Base-by-base conservation (phyloP, 164 flowering plant species). In the Stephania japonica region DNA sequence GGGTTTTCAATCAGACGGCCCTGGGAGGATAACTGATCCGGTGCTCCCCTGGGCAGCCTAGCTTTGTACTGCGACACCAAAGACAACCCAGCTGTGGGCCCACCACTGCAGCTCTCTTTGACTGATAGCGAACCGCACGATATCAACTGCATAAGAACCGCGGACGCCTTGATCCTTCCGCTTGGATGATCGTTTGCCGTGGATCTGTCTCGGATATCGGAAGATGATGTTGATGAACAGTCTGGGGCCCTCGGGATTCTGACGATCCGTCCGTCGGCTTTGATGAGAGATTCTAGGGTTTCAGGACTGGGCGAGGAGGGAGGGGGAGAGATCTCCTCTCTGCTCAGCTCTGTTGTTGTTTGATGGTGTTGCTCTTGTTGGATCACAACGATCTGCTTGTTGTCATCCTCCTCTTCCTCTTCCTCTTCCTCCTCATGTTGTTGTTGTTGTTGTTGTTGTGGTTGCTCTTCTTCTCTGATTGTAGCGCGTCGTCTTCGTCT, bases 291-390 rank as follows among this genome's bases (percentile, higher is more conserved):
- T 73, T 91, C 97, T 32, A 91, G 82, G 1, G 96, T 89, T 72
- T 92, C 98, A 2, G 97, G 95, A 69, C 98, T 94, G 7, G 98
- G 90, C 73, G 92, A 89, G 16, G 93, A 87, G 72, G 93, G 97
- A 21, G 97, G 97, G 18, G 98, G 97, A 6, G 97, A 91, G 44
- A 91, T 84, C 86, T 92, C 97, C 1, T 83, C 92, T 63, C 88
- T 80, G 78, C 85, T 88, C 72, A 87, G 81, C 82, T 89, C 92
- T 42, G 85, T 84, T 3, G 78, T 80, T 32, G 38, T 32, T 32
- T 32, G 38, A 32, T 32, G 38, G 4, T 32, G 38, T 32, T 32
- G 38, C 38, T 32, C 3, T 4, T 2, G 3, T 32, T 32, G 38
- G 38, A 32, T 32, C 38, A 32, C 38, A 32, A 32, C 38, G 38